Conservation (phyloP, 2,329 filamentous ascomycete species). For the Pseudogymnoascus sp. region DNA sequence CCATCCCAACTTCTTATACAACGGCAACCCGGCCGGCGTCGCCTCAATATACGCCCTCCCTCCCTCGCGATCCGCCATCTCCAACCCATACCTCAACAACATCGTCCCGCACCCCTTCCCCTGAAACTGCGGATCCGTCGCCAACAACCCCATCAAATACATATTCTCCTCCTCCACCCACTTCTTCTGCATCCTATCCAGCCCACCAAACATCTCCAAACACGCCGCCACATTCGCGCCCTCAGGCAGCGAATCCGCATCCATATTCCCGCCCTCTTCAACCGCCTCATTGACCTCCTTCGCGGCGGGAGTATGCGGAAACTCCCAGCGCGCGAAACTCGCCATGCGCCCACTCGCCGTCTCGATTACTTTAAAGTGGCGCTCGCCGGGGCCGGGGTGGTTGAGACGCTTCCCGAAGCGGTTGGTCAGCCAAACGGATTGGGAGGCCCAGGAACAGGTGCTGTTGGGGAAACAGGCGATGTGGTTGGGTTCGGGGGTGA, state of each 20-base stretch:
- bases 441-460: slow-evolving; percentile 13
- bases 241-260: slow-evolving; percentile 19
- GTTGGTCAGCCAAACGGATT: slow-evolving; percentile 25
- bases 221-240: slow-evolving; percentile 26
- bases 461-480: slow-evolving; percentile 3
- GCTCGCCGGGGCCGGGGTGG: slow-evolving; percentile 20
- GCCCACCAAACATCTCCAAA: slow-evolving; percentile 24
- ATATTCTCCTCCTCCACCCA: slow-evolving; percentile 26
- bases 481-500: slow-evolving; percentile 14
- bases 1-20: slow-evolving; percentile 34
- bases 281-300: slow-evolving; percentile 2
- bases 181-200: slow-evolving; percentile 23
- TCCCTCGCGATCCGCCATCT: slow-evolving; percentile 28
- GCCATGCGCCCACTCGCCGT: slow-evolving; percentile 21
- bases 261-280: slow-evolving; percentile 11
- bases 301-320: slow-evolving; percentile 23
- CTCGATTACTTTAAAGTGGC: slow-evolving; percentile 29
- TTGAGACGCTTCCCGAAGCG: slow-evolving; percentile 24
- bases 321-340: slow-evolving; percentile 29
- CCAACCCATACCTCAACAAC: slow-evolving; percentile 29
- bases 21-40: slow-evolving; percentile 27
- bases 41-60: slow-evolving; percentile 32
- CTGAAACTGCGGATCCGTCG: slow-evolving; percentile 29
- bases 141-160: slow-evolving; percentile 31
- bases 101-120: slow-evolving; percentile 29